Conservation (phyloP, 192 early-diverging fungal species). For the Geranomyces michiganensis region DNA sequence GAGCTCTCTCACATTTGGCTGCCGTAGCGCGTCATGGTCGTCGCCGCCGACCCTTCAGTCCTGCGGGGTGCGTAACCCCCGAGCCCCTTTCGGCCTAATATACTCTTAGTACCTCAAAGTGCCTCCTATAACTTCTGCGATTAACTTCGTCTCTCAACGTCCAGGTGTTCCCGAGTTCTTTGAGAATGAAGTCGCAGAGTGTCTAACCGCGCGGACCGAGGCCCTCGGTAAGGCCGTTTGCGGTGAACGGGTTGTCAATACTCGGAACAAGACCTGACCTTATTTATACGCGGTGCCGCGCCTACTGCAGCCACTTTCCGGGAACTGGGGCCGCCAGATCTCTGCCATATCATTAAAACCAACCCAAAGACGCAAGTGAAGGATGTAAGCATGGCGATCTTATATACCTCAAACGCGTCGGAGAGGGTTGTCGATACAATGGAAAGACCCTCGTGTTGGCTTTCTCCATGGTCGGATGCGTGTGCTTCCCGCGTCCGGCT, state of each 20-base stretch:
- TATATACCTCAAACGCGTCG: constrained; percentile 1
- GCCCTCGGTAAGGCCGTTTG: constrained; percentile 71
- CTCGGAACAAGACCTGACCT: neutral
- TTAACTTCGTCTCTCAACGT: neutral
- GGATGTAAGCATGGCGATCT: constrained; percentile 60
- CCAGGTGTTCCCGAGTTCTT: constrained; percentile 91
- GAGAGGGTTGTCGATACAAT: neutral
- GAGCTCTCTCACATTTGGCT: too few relatives aligned
- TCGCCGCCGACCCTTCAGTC: constrained; percentile 47
- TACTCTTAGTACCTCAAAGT: too few relatives aligned
- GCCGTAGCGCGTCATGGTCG: constrained; percentile 26
- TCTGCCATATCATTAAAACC: constrained; percentile 93
- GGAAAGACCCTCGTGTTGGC: too few relatives aligned
- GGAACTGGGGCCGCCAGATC: constrained; percentile 96
- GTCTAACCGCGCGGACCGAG: constrained; percentile 83
- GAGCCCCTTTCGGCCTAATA: too few relatives aligned
- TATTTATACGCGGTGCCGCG: neutral
- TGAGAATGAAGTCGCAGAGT: constrained; percentile 90
- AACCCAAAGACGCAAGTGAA: constrained; percentile 79
- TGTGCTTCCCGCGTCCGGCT: too few relatives aligned
- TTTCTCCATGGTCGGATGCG: too few relatives aligned
- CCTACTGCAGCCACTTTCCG: constrained; percentile 52
- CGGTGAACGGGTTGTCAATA: neutral
- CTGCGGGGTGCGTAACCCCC: constrained; percentile 34
- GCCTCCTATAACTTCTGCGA: neutral